Evolutionary conservation across 176 grass and related monocot species (phyloP), one percentile per base, ranked within the genome.

Genomic region (Avena sativa): DNA sequence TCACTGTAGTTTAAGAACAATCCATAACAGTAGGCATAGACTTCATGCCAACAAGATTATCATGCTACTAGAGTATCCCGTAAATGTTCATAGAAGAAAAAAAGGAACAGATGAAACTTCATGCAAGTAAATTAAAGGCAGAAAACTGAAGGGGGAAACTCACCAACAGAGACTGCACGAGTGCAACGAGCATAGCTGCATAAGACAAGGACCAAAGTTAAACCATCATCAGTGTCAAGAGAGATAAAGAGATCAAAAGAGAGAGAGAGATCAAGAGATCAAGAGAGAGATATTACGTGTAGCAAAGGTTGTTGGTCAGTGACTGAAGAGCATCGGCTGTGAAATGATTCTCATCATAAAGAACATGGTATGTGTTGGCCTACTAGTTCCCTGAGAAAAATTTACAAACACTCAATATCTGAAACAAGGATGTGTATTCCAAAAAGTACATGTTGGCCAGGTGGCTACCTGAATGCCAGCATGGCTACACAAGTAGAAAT

Each of bases 401-500:
- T 67, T 46, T 6, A 47, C 26, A 48, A 15, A 40, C 58, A 30
- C 46, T 65, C 52, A 55, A 14, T 55, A 55, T 55, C 52, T 17
- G 52, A 55, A 55, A 69, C 12, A 82, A 64, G 1, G 12, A 26
- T 21, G 2, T 56, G 12, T 44, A 66, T 19, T 19, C 2, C 74
- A 46, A 34, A 34, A n/a, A 2, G 16, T 23, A 52, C 72, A 75
- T 26, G 46, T 75, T 46, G 46, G 66, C 25, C 32, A 81, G 12
- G 14, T 16, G 56, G 5, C 78, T 85, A 98, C 96, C 90, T 95
- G 88, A 36, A 95, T 98, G 52, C 93, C 96, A 83, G 96, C 93
- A 94, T 98, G 96, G 52, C 93, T 98, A 56, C 96, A 98, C 12
- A 98, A 80, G 84, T 93, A 95, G 81, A 98, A 98, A 66, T 98